Base-by-base conservation (phyloP, 305 asterid species). In the Ilex paraguariensis region DNA sequence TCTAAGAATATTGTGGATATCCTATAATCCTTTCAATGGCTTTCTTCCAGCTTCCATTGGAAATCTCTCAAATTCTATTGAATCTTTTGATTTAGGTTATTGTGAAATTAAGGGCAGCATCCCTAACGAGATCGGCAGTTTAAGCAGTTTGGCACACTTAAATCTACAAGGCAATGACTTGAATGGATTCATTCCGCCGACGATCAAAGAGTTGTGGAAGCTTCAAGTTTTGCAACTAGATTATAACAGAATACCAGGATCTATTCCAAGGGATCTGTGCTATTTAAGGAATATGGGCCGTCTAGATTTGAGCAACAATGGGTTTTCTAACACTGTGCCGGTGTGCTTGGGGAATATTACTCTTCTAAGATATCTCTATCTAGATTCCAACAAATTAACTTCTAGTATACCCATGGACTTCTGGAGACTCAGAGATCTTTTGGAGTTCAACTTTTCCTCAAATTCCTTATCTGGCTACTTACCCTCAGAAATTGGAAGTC, bases 41-140 rank as follows among this genome's bases (percentile, higher is more conserved):
- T n/a, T 31, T 48, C 60, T 81, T 57, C 85, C 82, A 7, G 51
- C 61, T 31, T 78, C 83, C 9, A 1, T 84, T 28, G 83, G 82
- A 9, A 84, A 77, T 44, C 63, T 73, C 31, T 79, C 85, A 1
- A n/a, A 66, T 45, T 73, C 81, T 3, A 61, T 81, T 0, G 46
- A 57, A 13, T 0, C 0, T 1, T 49, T 81, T 10, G 14, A 13
- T 45, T 73, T 73, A 11, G 4, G 0, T 45, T 1, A 15, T 16
- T 55, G 81, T 60, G 62, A 65, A 40, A 64, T 82, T 9, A 68
- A 36, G 61, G 78, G 88, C 0, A 16, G 8, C 44, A 70, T 81
- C 57, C 87, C 90, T 1, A 5, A 10, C 30, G 64, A 53, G 36
- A 75, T 82, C 1, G 3, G 54, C 16, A 50, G 3, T 50, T 11